Evolutionary conservation across 2,329 filamentous ascomycete species (phyloP), one percentile per base, ranked within the genome.

Genomic region (Hymenotorrendiella dingleyae): DNA sequence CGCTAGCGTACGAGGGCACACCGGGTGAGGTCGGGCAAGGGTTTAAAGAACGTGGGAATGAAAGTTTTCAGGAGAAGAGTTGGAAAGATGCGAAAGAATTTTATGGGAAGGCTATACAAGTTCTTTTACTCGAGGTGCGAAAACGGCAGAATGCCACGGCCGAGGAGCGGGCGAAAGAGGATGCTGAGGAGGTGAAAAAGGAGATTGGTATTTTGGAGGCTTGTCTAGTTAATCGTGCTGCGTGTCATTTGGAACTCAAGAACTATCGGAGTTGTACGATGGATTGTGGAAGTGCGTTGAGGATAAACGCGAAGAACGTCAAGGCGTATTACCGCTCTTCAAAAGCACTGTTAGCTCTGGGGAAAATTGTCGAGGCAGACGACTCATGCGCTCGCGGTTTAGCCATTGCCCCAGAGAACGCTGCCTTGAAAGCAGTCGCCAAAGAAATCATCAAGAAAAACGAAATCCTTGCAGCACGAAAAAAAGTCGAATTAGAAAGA

Each of bases 1-100:
- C 93, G 0, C 71, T 98, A 28, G 87, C 88, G 22, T 95, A 96
- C 62, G 93, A 98, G 68, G 94, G 93, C 16, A 90, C 89, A 7
- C 80, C 86, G 36, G 74, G 82, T 8, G 91, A 97, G 63, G 83
- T 94, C 48, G 85, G 82, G 16, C 68, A 76, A 33, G 87, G 87
- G 52, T 96, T 96, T 69, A 88, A 93, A 57, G 84, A 91, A 61
- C 86, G 88, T 54, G 93, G 93, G 24, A 98, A 98, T 62, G 91
- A 97, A 57, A 82, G 78, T 58, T 94, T 94, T 60, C 74, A 76
- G 55, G 72, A 73, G 42, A 82, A 80, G 63, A 72, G 78, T 36
- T 95, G 84, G 80, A 71, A 65, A 20, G 89, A 97, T 63, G 93
- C 90, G 4, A 83, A 84, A 60, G 89, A 95, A 63, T 96, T 90